These are phyloP conservation scores for Suhomyces sp. DNA, from an alignment of 805 yeast species.

Conservation along the genomic window DNA sequence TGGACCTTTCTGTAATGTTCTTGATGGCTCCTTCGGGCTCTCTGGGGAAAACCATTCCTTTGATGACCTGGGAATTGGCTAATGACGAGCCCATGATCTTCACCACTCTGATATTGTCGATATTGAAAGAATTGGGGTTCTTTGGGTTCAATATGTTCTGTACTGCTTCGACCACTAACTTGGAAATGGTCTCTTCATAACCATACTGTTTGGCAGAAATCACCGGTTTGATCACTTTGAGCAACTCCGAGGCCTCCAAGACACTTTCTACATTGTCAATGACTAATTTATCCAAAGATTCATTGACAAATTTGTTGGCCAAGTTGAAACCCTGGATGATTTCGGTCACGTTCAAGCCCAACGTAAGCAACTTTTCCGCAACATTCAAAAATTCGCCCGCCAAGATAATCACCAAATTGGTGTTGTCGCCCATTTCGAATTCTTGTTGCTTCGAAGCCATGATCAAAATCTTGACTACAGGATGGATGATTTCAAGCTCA, in stretches of 20 bases:
- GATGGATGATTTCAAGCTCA: slow-evolving; percentile 92
- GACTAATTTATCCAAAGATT: slow-evolving; percentile 63
- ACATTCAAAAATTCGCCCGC: slow-evolving; percentile 90
- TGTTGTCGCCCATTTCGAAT: slow-evolving; percentile 94
- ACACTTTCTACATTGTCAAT: slow-evolving; percentile 62
- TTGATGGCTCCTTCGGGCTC: slow-evolving; percentile 94
- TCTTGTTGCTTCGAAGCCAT: slow-evolving; percentile 98
- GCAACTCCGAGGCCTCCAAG: slow-evolving; percentile 50
- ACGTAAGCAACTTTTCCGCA: slow-evolving; percentile 77
- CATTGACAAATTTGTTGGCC: slow-evolving; percentile 74
- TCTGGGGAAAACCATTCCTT: slow-evolving; percentile 97
- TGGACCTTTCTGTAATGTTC: slow-evolving; percentile 56
- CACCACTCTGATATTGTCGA: slow-evolving; percentile 91
- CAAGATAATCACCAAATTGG: slow-evolving; percentile 84
- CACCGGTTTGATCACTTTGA: slow-evolving; percentile 79
- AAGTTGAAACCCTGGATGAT: slow-evolving; percentile 88
- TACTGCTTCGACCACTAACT: slow-evolving; percentile 82
- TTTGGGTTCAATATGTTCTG: slow-evolving; percentile 67
- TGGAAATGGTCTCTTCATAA: slow-evolving; percentile 71
- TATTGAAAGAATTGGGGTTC: slow-evolving; percentile 69
- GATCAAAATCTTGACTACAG: slow-evolving; percentile 91
- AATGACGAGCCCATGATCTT: slow-evolving; percentile 93
- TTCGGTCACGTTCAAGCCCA: slow-evolving; percentile 90
- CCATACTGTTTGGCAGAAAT: slow-evolving; percentile 94
- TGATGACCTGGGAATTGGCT: slow-evolving; percentile 70